These are phyloP conservation scores for Dipteronia sinensis DNA, from an alignment of 345 rosid genomes.

Conservation along the genomic window DNA sequence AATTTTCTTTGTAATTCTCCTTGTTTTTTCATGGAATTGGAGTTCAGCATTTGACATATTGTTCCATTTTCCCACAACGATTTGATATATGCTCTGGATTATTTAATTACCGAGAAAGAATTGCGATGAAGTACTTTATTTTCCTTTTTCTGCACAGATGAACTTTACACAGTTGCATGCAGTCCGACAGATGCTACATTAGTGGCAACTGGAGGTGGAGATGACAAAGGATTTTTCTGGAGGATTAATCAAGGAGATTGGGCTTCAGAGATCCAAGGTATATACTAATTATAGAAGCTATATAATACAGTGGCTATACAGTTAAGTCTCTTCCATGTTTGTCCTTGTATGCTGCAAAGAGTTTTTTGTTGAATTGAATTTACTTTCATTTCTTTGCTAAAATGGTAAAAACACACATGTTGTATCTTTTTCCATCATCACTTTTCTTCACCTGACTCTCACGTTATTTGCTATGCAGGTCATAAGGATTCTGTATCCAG, in stretches of 20 bases:
- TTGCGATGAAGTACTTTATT: not conserved
- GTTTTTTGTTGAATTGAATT: not conserved
- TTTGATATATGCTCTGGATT: not conserved
- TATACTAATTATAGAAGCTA: not conserved
- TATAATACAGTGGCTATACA: not conserved
- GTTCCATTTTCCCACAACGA: not conserved
- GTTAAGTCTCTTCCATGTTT: not conserved
- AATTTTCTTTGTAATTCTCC: too few relatives aligned
- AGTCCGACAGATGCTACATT: conserved; percentile 72
- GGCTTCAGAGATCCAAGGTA: conserved; percentile 75
- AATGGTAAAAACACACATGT: not conserved
- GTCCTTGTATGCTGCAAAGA: not conserved
- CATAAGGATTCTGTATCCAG: conserved; percentile 80
- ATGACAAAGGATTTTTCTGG: conserved; percentile 84
- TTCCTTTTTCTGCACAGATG: conserved; percentile 48
- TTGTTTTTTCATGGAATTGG: too few relatives aligned
- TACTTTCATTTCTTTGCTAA: not conserved
- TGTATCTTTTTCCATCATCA: conserved; percentile 1
- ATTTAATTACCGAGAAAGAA: not conserved
- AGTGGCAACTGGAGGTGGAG: conserved; percentile 96
- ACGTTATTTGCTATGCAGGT: conserved; percentile 44
- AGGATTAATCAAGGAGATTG: conserved; percentile 88
- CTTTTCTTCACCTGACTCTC: not conserved
- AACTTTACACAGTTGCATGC: conserved; percentile 74
- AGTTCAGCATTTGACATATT: not conserved